Conservation (phyloP, 192 early-diverging fungal genomes). For the Coemansia sp. region DNA sequence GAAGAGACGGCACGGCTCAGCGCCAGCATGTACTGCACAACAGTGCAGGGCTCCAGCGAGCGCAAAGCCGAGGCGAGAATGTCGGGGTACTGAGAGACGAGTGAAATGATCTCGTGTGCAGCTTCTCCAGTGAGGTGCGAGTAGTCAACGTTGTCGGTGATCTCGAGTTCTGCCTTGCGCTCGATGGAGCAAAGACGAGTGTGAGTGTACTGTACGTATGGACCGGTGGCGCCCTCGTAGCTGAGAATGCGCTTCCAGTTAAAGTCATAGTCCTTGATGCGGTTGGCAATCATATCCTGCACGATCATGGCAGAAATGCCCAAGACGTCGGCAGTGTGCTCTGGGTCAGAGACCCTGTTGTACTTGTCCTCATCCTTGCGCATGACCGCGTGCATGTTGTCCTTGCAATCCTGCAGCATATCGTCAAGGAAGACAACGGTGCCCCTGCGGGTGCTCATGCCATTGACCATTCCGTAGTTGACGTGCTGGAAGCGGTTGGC, state of each 20-base stretch:
- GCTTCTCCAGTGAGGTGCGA: slow-evolving; percentile 63
- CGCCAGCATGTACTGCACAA: slow-evolving; percentile 82
- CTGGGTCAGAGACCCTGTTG: slow-evolving; percentile 76
- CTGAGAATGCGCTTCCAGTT: slow-evolving; percentile 87
- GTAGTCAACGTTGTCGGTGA: slow-evolving; percentile 65
- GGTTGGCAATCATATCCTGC: slow-evolving; percentile 85
- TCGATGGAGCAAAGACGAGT: slow-evolving; percentile 93
- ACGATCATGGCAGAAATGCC: slow-evolving; percentile 90
- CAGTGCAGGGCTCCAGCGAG: slow-evolving; percentile 76
- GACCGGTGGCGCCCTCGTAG: slow-evolving; percentile 98
- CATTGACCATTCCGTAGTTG: slow-evolving; percentile 90
- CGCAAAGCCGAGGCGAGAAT: slow-evolving; percentile 62
- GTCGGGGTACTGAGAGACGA: slow-evolving; percentile 82
- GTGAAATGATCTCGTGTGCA: slow-evolving; percentile 68
- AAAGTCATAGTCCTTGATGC: slow-evolving; percentile 94
- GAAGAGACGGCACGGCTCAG: slow-evolving; percentile 76
- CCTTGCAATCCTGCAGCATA: slow-evolving; percentile 80
- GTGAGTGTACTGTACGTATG: slow-evolving; percentile 98
- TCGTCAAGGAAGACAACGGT: slow-evolving; percentile 94
- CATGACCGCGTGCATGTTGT: slow-evolving; percentile 89
- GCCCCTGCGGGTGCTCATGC: slow-evolving; percentile 96
- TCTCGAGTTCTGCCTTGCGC: slow-evolving; percentile 60
- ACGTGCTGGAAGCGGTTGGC: slow-evolving; percentile 81
- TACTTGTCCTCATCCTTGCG: slow-evolving; percentile 83
- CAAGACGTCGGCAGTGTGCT: slow-evolving; percentile 75